Base-by-base conservation (phyloP, 371 early-diverging fungal genomes). In the Fennellomyces sp. region DNA sequence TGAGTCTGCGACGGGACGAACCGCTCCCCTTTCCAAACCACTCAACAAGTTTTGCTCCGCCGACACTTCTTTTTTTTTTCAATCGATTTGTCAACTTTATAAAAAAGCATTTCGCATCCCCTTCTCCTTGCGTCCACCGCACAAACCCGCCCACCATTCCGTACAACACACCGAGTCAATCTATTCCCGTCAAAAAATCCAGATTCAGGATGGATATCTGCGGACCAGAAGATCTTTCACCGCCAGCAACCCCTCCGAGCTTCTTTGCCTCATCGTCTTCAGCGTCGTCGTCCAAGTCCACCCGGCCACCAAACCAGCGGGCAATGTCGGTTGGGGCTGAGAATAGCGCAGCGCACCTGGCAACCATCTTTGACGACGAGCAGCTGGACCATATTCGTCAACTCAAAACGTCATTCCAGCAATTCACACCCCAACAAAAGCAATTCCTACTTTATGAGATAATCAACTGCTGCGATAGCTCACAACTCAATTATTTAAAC, bases 401-500 rank as follows among this genome's bases (percentile, higher is more conserved):
- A 21, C 42, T 80, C 11, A 80, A 75, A 56, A 60, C 67, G n/a
- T 64, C 73, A 1, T 80, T 80, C 50, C 77, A 76, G 48, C 80
- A 80, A 54, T 65, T 80, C 7, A 50, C 64, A 5, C 47, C 75
- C 5, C 71, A 69, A 15, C 80, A 80, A 58, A 66, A 75, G 26
- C 77, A 80, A 28, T 68, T 69, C 29, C 56, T 80, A 35, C 48
- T 80, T 3, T 66, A 70, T 53, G 82, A 80, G 51, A 75, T 87
- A n/a, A 68, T 87, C 60, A 75, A 81, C 61, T 64, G 76, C 53
- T 87, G 85, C 65, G 75, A 75, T 52, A 85, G 71, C 48, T 70
- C 80, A 12, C 85, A 87, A 52, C 81, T 88, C 38, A 75, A 81
- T 30, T 80, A 80, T 61, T 67, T 88, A 10, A 76, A 80, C 63